A percentile compares a stretch with the other conserved stretches of the same genome.
Evolutionary conservation across 2,329 filamentous ascomycete species (phyloP).

Genomic region (Phialocephala sp.): DNA sequence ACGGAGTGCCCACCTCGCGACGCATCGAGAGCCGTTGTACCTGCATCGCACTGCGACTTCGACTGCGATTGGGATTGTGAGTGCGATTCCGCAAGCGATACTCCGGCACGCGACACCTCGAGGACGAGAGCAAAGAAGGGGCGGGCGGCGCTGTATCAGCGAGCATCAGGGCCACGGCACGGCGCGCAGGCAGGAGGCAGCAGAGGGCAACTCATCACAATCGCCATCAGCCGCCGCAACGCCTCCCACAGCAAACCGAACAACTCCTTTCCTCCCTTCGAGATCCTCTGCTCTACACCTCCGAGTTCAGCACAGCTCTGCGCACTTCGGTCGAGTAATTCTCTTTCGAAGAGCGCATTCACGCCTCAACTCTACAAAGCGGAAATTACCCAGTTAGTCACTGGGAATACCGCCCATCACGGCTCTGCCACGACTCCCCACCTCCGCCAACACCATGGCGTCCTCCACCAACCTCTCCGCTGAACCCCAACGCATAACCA

Average conservation of each 20-base stretch:
- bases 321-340: background rate
- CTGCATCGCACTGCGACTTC: background rate
- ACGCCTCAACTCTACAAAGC: background rate
- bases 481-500: constrained; percentile 57
- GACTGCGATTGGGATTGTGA: background rate
- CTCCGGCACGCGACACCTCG: background rate
- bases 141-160: background rate
- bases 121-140: background rate
- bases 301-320: background rate
- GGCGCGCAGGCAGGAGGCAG: background rate
- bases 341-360: background rate
- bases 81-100: background rate
- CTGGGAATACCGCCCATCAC: background rate
- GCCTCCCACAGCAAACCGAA: constrained; percentile 3
- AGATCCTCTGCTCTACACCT: background rate
- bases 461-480: constrained; percentile 22
- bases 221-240: constrained; percentile 2
- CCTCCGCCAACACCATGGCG: constrained; percentile 4
- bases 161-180: background rate
- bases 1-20: background rate
- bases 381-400: background rate
- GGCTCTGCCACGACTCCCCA: constrained; percentile 9
- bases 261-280: background rate
- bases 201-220: constrained; percentile 7
- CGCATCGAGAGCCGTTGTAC: background rate